These are phyloP conservation scores for Hyphodiscus sp. DNA, from an alignment of 2,329 filamentous ascomycete genomes.

Conservation along the genomic window DNA sequence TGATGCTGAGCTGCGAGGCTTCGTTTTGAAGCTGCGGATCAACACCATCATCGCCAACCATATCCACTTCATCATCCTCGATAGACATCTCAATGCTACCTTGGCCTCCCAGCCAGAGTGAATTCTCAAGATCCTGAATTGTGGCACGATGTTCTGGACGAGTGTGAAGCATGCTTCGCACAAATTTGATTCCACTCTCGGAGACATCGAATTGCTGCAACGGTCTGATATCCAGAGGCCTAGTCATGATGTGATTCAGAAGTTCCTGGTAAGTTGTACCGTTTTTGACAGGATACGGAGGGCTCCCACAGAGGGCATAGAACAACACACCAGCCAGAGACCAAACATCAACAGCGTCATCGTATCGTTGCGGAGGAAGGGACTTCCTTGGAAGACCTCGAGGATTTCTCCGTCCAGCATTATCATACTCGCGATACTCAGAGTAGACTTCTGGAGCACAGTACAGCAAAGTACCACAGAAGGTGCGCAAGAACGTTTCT, in stretches of 20 bases:
- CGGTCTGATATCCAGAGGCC: slow-evolving; percentile 58
- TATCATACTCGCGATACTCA: slow-evolving; percentile 61
- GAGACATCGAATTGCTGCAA: slow-evolving; percentile 56
- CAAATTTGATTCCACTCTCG: slow-evolving; percentile 62
- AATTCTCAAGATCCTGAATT: slow-evolving; percentile 60
- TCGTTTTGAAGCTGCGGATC: slow-evolving; percentile 21
- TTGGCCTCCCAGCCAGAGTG: slow-evolving; percentile 60
- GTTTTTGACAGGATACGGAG: slow-evolving; percentile 74
- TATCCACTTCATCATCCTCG: slow-evolving; percentile 23
- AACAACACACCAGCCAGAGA: slow-evolving; percentile 90
- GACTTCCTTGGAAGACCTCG: slow-evolving; percentile 25
- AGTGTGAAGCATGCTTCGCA: slow-evolving; percentile 73
- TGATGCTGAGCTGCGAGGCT: slow-evolving; percentile 28
- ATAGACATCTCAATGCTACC: slow-evolving; percentile 16
- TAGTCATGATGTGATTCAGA: slow-evolving; percentile 80
- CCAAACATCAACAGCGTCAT: slow-evolving; percentile 92
- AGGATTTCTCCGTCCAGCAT: slow-evolving; percentile 50
- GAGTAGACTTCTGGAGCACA: slow-evolving; percentile 96
- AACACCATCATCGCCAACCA: slow-evolving; percentile 13
- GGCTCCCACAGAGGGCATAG: slow-evolving; percentile 70
- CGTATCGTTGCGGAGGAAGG: slow-evolving; percentile 59
- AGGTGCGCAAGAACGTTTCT: slow-evolving; percentile 89
- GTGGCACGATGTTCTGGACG: slow-evolving; percentile 72
- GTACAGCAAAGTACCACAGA: slow-evolving; percentile 92
- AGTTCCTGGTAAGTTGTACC: slow-evolving; percentile 74